Percentiles rank a stretch among this genome's conserved stretches.
phyloP scores from a whole-genome alignment of 371 early-diverging fungal species.

The Mucor circinelloides region DNA sequence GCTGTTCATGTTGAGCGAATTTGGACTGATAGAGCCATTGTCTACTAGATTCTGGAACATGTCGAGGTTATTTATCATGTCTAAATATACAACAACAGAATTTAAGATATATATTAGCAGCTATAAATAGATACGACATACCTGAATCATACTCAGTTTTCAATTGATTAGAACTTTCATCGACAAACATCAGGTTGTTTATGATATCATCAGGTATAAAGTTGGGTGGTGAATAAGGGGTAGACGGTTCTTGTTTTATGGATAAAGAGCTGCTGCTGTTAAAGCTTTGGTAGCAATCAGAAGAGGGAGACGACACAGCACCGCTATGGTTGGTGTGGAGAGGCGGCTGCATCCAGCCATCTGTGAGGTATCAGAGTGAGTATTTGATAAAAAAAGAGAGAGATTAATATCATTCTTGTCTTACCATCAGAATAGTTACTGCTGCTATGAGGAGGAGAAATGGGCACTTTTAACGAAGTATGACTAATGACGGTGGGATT shows the following conservation, averaged over 20 bases:
- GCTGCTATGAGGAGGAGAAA: neutral
- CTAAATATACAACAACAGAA: slow-evolving; percentile 10
- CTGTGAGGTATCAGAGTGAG: neutral
- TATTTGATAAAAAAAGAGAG: neutral
- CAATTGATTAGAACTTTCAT: slow-evolving; percentile 13
- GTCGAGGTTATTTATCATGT: slow-evolving; percentile 24
- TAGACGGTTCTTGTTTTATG: slow-evolving; percentile 18
- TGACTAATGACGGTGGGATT: slow-evolving; percentile 20
- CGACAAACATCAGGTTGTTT: slow-evolving; percentile 23
- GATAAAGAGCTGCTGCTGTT: slow-evolving; percentile 8
- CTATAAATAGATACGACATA: slow-evolving; percentile 1
- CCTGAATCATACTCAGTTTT: slow-evolving; percentile 30
- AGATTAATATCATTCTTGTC: slow-evolving; percentile 8
- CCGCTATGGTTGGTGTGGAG: neutral
- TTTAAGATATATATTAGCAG: neutral
- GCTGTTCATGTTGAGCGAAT: slow-evolving; percentile 20
- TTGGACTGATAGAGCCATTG: slow-evolving; percentile 16
- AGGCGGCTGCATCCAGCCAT: slow-evolving; percentile 16
- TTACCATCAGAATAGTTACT: neutral
- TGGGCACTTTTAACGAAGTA: slow-evolving; percentile 13
- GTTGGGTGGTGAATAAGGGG: slow-evolving; percentile 17
- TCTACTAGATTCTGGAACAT: slow-evolving; percentile 24
- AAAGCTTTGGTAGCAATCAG: slow-evolving; percentile 25
- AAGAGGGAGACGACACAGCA: slow-evolving; percentile 22
- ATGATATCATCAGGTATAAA: slow-evolving; percentile 16